Evolutionary conservation across 805 yeast genomes (phyloP).

Genomic region (Yarrowia sp.): DNA sequence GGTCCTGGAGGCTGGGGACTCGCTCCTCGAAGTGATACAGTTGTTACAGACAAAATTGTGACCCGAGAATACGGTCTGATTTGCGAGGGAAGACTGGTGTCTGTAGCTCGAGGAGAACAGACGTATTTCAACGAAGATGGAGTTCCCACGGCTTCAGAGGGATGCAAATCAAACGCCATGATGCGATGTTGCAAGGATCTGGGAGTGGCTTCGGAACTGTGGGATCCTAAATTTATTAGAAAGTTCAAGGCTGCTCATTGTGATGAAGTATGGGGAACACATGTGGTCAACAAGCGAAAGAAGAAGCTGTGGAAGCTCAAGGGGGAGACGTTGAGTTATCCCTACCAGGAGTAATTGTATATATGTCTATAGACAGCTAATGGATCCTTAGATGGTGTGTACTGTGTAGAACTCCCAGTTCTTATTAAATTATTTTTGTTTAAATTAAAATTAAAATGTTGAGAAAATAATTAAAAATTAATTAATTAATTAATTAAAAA

Average conservation of each 20-base stretch:
- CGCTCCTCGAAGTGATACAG: slow-evolving; percentile 86
- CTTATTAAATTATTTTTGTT: too few relatives aligned
- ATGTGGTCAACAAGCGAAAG: slow-evolving; percentile 75
- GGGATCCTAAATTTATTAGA: slow-evolving; percentile 93
- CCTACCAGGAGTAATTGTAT: slow-evolving; percentile 50
- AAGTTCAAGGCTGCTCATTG: slow-evolving; percentile 62
- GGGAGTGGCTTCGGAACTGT: slow-evolving; percentile 92
- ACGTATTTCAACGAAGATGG: slow-evolving; percentile 84
- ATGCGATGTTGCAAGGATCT: slow-evolving; percentile 98
- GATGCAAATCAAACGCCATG: slow-evolving; percentile 92
- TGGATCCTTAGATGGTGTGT: too few relatives aligned
- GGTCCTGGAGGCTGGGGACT: slow-evolving; percentile 99
- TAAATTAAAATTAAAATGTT: too few relatives aligned
- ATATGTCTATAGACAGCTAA: neutral
- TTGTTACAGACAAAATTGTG: slow-evolving; percentile 67
- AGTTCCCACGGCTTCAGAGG: slow-evolving; percentile 93
- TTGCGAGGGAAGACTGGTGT: slow-evolving; percentile 82
- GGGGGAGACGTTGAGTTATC: slow-evolving; percentile 79
- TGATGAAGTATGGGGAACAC: slow-evolving; percentile 83
- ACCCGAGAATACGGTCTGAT: slow-evolving; percentile 89
- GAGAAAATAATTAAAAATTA: too few relatives aligned
- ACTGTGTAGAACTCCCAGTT: too few relatives aligned
- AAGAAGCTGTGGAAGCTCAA: slow-evolving; percentile 83
- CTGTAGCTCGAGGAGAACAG: slow-evolving; percentile 94
- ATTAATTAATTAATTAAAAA: too few relatives aligned